Conservation (phyloP, 371 early-diverging fungal species). For the Apophysomyces elegans region DNA sequence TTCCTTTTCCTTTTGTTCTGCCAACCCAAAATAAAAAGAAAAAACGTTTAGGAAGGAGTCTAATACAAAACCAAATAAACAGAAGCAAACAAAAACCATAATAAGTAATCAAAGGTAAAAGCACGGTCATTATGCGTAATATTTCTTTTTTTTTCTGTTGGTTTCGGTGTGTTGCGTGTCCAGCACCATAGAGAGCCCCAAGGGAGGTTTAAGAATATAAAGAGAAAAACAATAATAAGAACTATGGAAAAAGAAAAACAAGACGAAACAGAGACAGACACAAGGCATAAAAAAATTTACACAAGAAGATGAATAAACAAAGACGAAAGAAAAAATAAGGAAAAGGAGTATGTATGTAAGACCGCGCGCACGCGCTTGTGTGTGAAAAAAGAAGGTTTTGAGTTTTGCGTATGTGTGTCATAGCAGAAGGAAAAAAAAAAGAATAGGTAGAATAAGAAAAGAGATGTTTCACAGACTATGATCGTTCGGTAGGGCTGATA, state of each 20-base stretch:
- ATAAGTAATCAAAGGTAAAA: too few relatives aligned
- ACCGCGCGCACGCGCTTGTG: neutral
- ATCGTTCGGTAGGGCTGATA: neutral
- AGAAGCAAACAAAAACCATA: too few relatives aligned
- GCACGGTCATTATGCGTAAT: too few relatives aligned
- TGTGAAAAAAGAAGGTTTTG: neutral
- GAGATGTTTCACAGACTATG: neutral
- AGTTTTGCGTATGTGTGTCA: neutral
- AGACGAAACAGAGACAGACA: neutral
- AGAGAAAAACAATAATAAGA: too few relatives aligned
- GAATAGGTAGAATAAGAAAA: neutral
- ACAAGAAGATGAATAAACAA: neutral
- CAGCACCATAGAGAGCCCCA: too few relatives aligned
- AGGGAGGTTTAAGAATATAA: too few relatives aligned
- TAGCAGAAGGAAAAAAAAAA: neutral
- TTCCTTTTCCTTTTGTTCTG: neutral
- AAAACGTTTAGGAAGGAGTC: too few relatives aligned
- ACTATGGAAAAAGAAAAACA: neutral
- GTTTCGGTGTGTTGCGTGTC: too few relatives aligned
- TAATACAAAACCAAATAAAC: too few relatives aligned
- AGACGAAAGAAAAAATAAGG: neutral
- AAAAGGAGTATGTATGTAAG: neutral
- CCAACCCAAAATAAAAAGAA: neutral
- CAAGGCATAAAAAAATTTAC: slow-evolving; percentile 1
- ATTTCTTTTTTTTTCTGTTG: too few relatives aligned